Conservation (phyloP, 2,329 filamentous ascomycete genomes). For the Exophiala alcalophila region DNA sequence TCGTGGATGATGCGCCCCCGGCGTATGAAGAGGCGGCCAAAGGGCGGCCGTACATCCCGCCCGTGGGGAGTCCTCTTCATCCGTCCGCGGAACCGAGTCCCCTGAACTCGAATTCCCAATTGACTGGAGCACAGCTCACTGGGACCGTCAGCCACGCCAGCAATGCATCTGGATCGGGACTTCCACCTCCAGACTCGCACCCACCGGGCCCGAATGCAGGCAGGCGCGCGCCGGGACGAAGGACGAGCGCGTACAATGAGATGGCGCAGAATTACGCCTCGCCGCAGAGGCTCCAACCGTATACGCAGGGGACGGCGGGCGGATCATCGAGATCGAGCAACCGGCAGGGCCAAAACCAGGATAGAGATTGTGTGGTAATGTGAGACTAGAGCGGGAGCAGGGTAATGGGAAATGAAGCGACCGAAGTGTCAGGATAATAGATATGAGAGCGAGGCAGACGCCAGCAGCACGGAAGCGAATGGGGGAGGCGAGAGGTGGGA, state of each 20-base stretch:
- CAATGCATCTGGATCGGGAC: conserved; percentile 10
- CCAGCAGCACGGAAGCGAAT: too few relatives aligned
- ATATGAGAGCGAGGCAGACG: too few relatives aligned
- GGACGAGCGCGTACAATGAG: conserved; percentile 23
- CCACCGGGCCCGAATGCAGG: conserved; percentile 26
- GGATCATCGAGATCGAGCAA: not conserved
- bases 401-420: too few relatives aligned
- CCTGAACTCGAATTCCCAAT: conserved; percentile 22
- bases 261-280: conserved; percentile 13
- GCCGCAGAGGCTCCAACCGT: conserved; percentile 9
- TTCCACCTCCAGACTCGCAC: conserved; percentile 11
- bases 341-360: conserved; percentile 6
- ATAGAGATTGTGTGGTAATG: conserved; percentile 26
- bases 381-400: conserved; percentile 4
- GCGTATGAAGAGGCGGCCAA: conserved; percentile 64
- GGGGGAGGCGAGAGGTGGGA: too few relatives aligned
- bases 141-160: conserved; percentile 25
- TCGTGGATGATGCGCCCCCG: conserved; percentile 55
- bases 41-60: conserved; percentile 55
- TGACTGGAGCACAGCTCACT: too few relatives aligned
- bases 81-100: conserved; percentile 30
- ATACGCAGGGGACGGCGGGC: conserved; percentile 2
- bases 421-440: not conserved
- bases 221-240: conserved; percentile 16
- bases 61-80: conserved; percentile 45